Base-by-base conservation (phyloP, 202 grass and related monocot species). In the Digitaria exilis region DNA sequence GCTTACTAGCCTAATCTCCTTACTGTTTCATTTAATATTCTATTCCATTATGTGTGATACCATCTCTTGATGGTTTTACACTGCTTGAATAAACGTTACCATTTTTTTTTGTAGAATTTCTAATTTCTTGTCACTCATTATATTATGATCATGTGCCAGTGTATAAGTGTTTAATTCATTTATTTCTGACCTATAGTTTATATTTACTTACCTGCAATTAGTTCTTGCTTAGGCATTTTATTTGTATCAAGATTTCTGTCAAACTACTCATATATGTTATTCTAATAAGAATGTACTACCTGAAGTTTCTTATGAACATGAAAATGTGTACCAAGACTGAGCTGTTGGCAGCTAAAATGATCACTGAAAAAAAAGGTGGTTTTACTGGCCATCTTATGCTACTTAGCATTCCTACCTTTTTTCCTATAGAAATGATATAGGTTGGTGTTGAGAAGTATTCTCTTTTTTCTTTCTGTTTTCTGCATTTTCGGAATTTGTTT, bases 331-430 rank as follows among this genome's bases (percentile, higher is more conserved):
- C 48, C 57, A 65, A 52, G 32, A 45, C 57, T 73, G 50, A 13
- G 28, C 46, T 84, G 61, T 69, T 88, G 61, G 43, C 57, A 71
- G 4, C 69, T 80, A 62, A 24, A 74, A 77, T 71, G 45, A 32
- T 45, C 26, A 71, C n/a, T 37, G 56, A 13, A 21, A 65, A 30
- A 75, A 57, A 56, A 65, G 29, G 66, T 45, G 14, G 25, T 17
- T 84, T 80, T 75, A 46, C 30, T 41, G 46, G 14, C 62, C 80
- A 34, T 85, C 25, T 46, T 74, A 25, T 80, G 42, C 31, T 74
- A 7, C n/a, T 75, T 46, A 41, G 54, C 34, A 52, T 80, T 80
- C 8, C 51, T 70, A n/a, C 68, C 73, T 2, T n/a, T 50, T 32
- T 69, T 3, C 30, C 25, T 63, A 39, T 39, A 37, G 39, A 85